Evolutionary conservation across 139 green algal species (phyloP).

Genomic region (Chlamydomonas incerta): DNA sequence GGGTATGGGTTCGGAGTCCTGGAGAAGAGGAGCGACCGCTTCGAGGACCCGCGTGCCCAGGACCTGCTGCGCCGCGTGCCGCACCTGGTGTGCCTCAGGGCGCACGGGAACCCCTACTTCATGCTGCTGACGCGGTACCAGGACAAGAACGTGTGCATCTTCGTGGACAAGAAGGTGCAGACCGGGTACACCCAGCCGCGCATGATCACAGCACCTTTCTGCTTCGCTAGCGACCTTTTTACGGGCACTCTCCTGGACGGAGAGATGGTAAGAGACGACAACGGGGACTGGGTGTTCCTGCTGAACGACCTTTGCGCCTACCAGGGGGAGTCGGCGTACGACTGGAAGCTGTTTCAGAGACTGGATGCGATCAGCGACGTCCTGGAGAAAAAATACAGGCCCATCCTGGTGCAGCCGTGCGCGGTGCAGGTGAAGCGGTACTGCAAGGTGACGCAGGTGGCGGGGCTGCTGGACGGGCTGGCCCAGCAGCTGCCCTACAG

Average conservation of each 20-base stretch:
- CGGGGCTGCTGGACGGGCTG: neutral
- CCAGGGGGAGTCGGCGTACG: neutral
- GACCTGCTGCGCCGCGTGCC: neutral
- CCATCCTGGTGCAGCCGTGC: neutral
- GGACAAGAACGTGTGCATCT: neutral
- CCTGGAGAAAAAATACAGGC: neutral
- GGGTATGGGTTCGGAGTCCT: neutral
- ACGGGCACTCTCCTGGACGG: neutral
- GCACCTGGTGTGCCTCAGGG: neutral
- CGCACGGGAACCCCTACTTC: constrained; percentile 13
- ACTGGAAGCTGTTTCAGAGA: neutral
- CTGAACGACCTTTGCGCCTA: neutral
- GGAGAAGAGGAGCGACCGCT: neutral
- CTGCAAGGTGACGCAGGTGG: neutral
- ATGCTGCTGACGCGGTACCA: neutral
- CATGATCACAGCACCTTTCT: neutral
- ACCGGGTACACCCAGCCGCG: constrained; percentile 1
- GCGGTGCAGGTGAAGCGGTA: neutral
- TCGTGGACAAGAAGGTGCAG: constrained; percentile 11
- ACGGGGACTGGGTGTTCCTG: neutral
- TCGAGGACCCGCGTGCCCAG: neutral
- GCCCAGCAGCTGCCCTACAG: neutral
- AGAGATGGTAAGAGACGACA: neutral
- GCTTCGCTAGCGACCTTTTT: neutral
- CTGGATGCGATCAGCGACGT: neutral